phyloP scores from a whole-genome alignment of 1,139 yeast species.

The Candida tetrigidarum region DNA sequence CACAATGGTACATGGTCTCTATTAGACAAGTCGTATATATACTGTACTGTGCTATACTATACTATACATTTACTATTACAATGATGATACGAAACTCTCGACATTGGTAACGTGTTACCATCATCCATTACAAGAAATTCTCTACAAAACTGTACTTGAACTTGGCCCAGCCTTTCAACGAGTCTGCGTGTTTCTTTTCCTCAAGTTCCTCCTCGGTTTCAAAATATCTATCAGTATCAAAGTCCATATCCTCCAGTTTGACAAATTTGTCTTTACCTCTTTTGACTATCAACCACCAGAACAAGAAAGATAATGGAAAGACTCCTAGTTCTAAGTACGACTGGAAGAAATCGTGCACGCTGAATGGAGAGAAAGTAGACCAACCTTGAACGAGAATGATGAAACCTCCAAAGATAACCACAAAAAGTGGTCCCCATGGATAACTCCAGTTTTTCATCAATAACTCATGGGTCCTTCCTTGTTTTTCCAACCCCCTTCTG shows the following conservation, averaged over 20 bases:
- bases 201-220: constrained; percentile 53
- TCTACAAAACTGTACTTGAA: constrained; percentile 36
- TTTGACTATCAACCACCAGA: constrained; percentile 54
- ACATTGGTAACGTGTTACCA: too few relatives aligned
- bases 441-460: constrained; percentile 44
- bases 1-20: background rate
- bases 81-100: too few relatives aligned
- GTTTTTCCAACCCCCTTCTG: constrained; percentile 40
- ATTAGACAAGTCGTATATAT: background rate
- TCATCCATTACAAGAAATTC: constrained; percentile 30
- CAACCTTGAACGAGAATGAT: constrained; percentile 48
- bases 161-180: constrained; percentile 51
- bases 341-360: constrained; percentile 36
- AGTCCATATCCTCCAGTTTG: constrained; percentile 57
- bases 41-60: background rate
- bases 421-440: constrained; percentile 47
- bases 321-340: constrained; percentile 42
- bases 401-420: constrained; percentile 37
- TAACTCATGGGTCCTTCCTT: constrained; percentile 40
- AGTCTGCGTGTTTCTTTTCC: constrained; percentile 40
- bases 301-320: constrained; percentile 37
- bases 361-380: constrained; percentile 59
- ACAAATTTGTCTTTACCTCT: constrained; percentile 52
- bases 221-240: constrained; percentile 29
- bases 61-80: background rate